These are phyloP conservation scores for Thelephora terrestris DNA, from an alignment of 1,284 basidiomycete genomes.

Conservation along the genomic window DNA sequence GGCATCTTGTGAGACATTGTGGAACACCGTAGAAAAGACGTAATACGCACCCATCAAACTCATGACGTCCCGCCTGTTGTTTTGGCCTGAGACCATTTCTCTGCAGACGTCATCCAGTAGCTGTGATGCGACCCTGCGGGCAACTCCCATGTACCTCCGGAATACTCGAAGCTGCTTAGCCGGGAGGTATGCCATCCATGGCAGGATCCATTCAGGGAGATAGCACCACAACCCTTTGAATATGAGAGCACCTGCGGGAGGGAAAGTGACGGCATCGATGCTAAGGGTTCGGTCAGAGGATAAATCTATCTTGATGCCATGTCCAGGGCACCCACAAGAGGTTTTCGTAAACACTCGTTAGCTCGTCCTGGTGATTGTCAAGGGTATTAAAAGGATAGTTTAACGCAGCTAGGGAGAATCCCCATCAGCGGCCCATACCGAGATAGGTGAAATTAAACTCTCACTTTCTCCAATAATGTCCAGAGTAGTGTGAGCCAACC, in stretches of 20 bases:
- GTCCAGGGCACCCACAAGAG: constrained; percentile 20
- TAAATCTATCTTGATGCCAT: neutral
- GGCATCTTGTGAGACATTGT: neutral
- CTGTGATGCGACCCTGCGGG: constrained; percentile 17
- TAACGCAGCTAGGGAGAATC: constrained; percentile 17
- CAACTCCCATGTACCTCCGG: constrained; percentile 13
- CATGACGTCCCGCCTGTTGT: constrained; percentile 18
- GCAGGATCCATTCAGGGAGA: constrained; percentile 15
- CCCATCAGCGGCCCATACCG: neutral
- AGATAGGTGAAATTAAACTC: neutral
- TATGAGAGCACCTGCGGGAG: constrained; percentile 10
- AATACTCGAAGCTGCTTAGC: constrained; percentile 17
- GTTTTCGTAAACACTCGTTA: constrained; percentile 18
- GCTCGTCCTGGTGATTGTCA: constrained; percentile 15
- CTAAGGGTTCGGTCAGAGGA: constrained; percentile 7
- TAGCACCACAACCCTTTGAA: constrained; percentile 18
- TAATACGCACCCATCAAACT: constrained; percentile 18
- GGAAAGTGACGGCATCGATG: constrained; percentile 14
- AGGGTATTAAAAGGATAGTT: constrained; percentile 21
- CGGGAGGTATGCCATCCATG: constrained; percentile 18
- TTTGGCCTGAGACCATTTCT: constrained; percentile 1
- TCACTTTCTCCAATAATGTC: constrained; percentile 24
- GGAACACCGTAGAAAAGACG: neutral
- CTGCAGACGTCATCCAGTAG: constrained; percentile 12
- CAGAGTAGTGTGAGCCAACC: constrained; percentile 21